Evolutionary conservation across 768 basidiomycete species (phyloP).

Genomic region (Tricholoma sp.): DNA sequence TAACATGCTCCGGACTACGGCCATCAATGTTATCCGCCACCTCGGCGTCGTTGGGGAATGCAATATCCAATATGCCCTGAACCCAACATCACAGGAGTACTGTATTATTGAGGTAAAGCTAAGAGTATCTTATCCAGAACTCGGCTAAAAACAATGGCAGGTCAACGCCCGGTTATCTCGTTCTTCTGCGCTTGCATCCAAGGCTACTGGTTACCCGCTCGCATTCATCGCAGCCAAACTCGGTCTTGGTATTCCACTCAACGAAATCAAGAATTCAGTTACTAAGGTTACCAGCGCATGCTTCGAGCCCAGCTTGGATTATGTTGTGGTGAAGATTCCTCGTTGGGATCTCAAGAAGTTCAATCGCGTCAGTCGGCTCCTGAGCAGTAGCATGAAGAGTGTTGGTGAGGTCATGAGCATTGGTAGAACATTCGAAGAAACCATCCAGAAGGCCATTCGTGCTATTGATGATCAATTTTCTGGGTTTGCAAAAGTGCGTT

Average conservation of each 20-base stretch:
- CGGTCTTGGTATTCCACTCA: conserved; percentile 93
- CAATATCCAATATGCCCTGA: conserved; percentile 98
- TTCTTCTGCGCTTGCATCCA: conserved; percentile 96
- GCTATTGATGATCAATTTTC: conserved; percentile 94
- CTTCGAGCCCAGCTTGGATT: conserved; percentile 97
- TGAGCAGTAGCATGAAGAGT: conserved; percentile 98
- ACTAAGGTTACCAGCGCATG: conserved; percentile 96
- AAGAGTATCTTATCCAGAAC: neutral
- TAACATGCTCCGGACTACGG: conserved; percentile 98
- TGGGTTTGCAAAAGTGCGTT: conserved; percentile 80
- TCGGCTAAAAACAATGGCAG: conserved; percentile 14
- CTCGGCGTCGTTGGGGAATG: conserved; percentile 97
- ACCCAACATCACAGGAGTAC: conserved; percentile 92
- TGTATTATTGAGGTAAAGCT: conserved; percentile 87
- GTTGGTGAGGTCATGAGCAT: conserved; percentile 99
- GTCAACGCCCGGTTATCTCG: conserved; percentile 97
- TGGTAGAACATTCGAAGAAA: conserved; percentile 97
- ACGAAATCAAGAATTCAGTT: conserved; percentile 97
- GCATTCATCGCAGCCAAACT: conserved; percentile 99
- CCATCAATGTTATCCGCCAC: conserved; percentile 98
- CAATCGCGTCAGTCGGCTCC: conserved; percentile 80
- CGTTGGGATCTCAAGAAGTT: conserved; percentile 99
- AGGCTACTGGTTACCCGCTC: conserved; percentile 96
- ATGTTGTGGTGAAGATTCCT: conserved; percentile 97
- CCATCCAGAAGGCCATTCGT: conserved; percentile 95